Conservation (phyloP, 2,329 filamentous ascomycete genomes). For the Alternaria dauci region DNA sequence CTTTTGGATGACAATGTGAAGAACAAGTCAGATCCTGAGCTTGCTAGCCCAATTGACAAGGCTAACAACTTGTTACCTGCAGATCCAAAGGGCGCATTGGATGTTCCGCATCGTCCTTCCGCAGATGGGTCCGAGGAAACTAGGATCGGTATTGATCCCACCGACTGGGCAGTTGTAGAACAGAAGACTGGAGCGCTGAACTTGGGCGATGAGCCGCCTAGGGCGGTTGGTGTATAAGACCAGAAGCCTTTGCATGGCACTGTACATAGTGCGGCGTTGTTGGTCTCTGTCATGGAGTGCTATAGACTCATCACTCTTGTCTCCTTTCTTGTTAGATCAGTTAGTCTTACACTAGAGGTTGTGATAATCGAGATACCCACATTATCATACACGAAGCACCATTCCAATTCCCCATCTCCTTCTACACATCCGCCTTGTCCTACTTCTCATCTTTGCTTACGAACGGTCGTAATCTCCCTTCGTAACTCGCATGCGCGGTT, state of each 20-base stretch:
- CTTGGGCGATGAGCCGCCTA: not conserved
- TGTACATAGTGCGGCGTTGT: not conserved
- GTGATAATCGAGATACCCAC: conserved; percentile 3
- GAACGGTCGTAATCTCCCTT: not conserved
- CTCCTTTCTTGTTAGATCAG: not conserved
- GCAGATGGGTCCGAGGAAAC: conserved; percentile 23
- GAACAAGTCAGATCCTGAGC: conserved; percentile 16
- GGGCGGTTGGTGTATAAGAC: not conserved
- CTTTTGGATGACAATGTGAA: conserved; percentile 7
- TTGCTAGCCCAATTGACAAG: not conserved
- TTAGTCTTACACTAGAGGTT: not conserved
- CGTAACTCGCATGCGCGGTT: not conserved
- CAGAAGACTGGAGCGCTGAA: conserved; percentile 3
- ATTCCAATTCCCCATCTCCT: not conserved
- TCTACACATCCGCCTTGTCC: not conserved
- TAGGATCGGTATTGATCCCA: conserved; percentile 13
- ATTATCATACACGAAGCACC: not conserved
- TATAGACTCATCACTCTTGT: not conserved
- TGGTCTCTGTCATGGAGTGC: not conserved
- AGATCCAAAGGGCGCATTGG: not conserved
- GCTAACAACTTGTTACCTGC: not conserved
- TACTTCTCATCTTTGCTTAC: not conserved
- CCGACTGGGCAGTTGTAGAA: conserved; percentile 6
- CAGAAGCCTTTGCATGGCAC: not conserved
- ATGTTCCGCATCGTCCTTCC: conserved; percentile 7